These are phyloP conservation scores for Magnaporthales sp. DNA, from an alignment of 2,329 filamentous ascomycete species.

Conservation along the genomic window DNA sequence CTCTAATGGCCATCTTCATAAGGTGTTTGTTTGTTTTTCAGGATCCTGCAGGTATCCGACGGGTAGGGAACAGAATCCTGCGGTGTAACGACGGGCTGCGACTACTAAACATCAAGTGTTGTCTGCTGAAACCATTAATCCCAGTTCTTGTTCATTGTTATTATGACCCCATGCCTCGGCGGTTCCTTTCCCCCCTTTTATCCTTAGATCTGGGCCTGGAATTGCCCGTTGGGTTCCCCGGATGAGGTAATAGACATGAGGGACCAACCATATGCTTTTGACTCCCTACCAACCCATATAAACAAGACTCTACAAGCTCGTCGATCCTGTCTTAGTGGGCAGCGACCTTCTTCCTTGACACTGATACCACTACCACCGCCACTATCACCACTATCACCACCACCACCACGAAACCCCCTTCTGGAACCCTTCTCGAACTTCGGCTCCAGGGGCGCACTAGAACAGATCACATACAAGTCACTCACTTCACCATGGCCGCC, in stretches of 20 bases:
- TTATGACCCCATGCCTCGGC: neutral
- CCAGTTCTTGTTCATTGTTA: neutral
- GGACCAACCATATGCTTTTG: neutral
- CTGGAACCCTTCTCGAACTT: too few relatives aligned
- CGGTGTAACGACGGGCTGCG: too few relatives aligned
- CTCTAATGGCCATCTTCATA: neutral
- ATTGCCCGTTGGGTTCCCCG: neutral
- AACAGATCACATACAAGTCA: neutral
- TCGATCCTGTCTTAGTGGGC: too few relatives aligned
- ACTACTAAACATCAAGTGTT: neutral
- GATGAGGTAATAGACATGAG: neutral
- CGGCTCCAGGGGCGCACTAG: neutral
- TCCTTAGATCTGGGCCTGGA: neutral
- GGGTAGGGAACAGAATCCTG: too few relatives aligned
- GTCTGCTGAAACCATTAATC: neutral
- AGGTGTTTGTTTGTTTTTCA: neutral
- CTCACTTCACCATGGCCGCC: constrained; percentile 31
- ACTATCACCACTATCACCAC: too few relatives aligned
- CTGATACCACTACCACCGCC: too few relatives aligned
- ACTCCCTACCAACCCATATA: too few relatives aligned
- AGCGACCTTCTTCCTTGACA: too few relatives aligned
- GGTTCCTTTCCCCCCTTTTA: neutral
- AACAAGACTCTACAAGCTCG: too few relatives aligned
- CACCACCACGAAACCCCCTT: too few relatives aligned
- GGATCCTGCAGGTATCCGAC: too few relatives aligned